Base-by-base conservation (phyloP, 208 protist species). In the Leishmania guyanensis region DNA sequence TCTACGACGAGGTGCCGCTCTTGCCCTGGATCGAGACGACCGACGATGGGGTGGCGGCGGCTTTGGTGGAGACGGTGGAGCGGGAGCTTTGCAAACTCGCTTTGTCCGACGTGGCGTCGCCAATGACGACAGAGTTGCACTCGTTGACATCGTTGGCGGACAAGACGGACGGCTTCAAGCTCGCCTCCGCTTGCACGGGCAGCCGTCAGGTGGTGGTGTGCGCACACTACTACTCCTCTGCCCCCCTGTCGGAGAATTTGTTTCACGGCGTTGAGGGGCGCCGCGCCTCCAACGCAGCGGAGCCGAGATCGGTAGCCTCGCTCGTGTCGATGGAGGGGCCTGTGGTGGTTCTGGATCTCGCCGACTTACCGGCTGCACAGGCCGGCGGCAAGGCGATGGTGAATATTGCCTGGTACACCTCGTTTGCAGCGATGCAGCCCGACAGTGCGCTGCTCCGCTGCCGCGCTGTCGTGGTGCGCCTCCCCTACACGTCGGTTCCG, bases 1-100 rank as follows among this genome's bases (percentile, higher is more conserved):
- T 87, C 4, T 95, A 97, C 78, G 94, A 97, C 62, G 92, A 95
- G 75, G 82, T 97, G 75, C 81, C 83, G 39, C 76, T 95, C 12
- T 83, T 97, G 65, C 93, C 92, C 50, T 71, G 64, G 76, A 74
- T 51, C 48, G 84, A 73, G 77, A 29, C 43, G 4, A 20, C 6
- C 3, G 80, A 51, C 48, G 68, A 54, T 33, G 54, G 50, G 12
- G 65, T 14, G 70, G 78, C 77, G 33, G 58, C 33, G 4, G 77
- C 77, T 2, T 10, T 78, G 62, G 62, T 54, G 46, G 77, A 75
- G 36, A 54, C 53, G 53, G 71, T 85, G 54, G 76, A 81, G 69
- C 54, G 48, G 26, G 46, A 80, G 60, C 64, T 81, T 26, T 54
- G 53, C 29, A 14, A 3, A 6, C 39, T 86, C 54, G 56, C 76